These are phyloP conservation scores for Chlamydomonas eustigma DNA, from an alignment of 139 green algal genomes.

Conservation along the genomic window DNA sequence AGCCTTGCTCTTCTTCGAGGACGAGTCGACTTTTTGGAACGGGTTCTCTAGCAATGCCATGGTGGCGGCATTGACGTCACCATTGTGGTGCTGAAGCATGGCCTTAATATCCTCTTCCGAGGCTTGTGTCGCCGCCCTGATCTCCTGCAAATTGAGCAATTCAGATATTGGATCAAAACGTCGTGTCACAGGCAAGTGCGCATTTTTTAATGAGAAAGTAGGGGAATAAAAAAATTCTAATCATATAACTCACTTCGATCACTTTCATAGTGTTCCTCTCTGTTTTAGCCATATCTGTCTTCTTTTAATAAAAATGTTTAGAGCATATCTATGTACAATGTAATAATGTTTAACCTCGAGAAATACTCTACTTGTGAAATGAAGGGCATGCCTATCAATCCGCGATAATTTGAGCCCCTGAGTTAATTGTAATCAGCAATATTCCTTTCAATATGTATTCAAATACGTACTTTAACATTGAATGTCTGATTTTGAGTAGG, in stretches of 20 bases:
- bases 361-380: no score
- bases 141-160: neutral
- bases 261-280: neutral
- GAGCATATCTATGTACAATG: conserved; percentile 2
- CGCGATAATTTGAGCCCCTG: no score
- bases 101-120: conserved; percentile 1
- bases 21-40: conserved; percentile 8
- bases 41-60: neutral
- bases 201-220: no score
- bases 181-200: no score
- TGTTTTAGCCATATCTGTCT: neutral
- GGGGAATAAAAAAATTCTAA: no score
- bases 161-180: neutral
- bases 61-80: conserved; percentile 8
- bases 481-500: no score
- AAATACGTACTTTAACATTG: no score
- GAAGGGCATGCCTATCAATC: no score
- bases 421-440: no score
- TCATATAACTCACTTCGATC: neutral
- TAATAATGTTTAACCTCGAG: no score
- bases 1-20: conserved; percentile 11
- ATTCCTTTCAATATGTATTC: no score
- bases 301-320: neutral
- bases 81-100: neutral
- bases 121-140: conserved; percentile 6